Conservation (phyloP, 306 rosid species). For the Medicago truncatula region DNA sequence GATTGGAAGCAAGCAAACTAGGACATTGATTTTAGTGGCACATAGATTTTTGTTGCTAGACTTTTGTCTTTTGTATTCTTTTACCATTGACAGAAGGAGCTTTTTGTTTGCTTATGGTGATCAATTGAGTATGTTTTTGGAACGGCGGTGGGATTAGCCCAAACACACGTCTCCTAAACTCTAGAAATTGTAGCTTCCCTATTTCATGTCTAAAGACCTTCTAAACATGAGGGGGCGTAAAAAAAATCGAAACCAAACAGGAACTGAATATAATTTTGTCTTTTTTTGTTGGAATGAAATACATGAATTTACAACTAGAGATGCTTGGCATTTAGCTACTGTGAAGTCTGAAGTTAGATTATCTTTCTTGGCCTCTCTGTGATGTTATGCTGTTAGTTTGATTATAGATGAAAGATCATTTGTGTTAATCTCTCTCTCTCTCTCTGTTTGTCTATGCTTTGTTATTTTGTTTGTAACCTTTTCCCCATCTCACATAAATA, state of each 20-base stretch:
- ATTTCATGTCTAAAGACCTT: too few relatives aligned
- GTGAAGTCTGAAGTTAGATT: slow-evolving; percentile 1
- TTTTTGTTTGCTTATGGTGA: slow-evolving; percentile 10
- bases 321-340: slow-evolving; percentile 19
- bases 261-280: not conserved
- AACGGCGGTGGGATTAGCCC: too few relatives aligned
- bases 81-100: not conserved
- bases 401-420: not conserved
- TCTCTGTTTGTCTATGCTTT: not conserved
- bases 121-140: not conserved
- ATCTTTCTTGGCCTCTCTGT: not conserved
- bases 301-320: not conserved
- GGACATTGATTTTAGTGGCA: slow-evolving; percentile 30
- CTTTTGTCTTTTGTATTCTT: not conserved
- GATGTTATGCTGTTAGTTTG: not conserved
- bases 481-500: not conserved
- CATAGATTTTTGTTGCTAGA: slow-evolving; percentile 18
- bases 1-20: slow-evolving; percentile 11
- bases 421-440: not conserved
- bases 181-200: too few relatives aligned
- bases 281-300: slow-evolving; percentile 1
- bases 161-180: too few relatives aligned
- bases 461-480: not conserved
- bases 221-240: too few relatives aligned
- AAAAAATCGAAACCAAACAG: too few relatives aligned